A percentile compares a stretch with the other conserved stretches of the same genome.
These are phyloP conservation scores for Tylopilus orsonianus DNA, from an alignment of 1,284 basidiomycete genomes.

Conservation along the genomic window DNA sequence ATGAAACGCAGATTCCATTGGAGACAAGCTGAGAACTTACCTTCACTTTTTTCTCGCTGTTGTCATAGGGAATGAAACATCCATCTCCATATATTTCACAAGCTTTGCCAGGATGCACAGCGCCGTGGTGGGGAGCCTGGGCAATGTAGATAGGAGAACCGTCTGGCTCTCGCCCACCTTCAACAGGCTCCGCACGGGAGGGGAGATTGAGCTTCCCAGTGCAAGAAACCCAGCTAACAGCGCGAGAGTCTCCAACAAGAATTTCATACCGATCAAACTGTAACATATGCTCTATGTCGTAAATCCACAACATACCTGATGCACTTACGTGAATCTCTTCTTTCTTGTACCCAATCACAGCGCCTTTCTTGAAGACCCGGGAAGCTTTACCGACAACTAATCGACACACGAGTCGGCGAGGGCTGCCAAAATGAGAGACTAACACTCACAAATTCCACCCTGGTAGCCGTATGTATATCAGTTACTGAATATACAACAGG, in stretches of 20 bases:
- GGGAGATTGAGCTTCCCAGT: constrained; percentile 46
- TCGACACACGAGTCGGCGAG: constrained; percentile 2
- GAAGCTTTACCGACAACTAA: constrained; percentile 69
- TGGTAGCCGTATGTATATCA: constrained; percentile 27
- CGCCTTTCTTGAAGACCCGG: constrained; percentile 54
- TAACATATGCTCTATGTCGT: background rate
- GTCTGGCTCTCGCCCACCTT: constrained; percentile 64
- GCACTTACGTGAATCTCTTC: constrained; percentile 56
- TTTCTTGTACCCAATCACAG: constrained; percentile 57
- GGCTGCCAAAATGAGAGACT: background rate
- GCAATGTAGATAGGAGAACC: constrained; percentile 63
- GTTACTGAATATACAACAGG: background rate
- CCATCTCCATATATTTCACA: constrained; percentile 52
- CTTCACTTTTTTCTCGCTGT: constrained; percentile 36
- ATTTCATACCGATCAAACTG: constrained; percentile 64
- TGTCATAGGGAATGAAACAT: constrained; percentile 37
- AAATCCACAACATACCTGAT: background rate
- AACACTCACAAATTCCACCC: constrained; percentile 54
- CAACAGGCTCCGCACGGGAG: constrained; percentile 54
- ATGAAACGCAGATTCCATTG: constrained; percentile 7
- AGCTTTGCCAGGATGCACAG: constrained; percentile 63
- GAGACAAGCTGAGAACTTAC: constrained; percentile 12
- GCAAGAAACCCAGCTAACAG: constrained; percentile 56
- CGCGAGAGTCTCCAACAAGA: constrained; percentile 60
- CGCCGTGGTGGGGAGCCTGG: constrained; percentile 51